A percentile compares a stretch with the other conserved stretches of the same genome.
phyloP scores from a whole-genome alignment of 2,329 filamentous ascomycete species.

The Paecilomyces sp. region DNA sequence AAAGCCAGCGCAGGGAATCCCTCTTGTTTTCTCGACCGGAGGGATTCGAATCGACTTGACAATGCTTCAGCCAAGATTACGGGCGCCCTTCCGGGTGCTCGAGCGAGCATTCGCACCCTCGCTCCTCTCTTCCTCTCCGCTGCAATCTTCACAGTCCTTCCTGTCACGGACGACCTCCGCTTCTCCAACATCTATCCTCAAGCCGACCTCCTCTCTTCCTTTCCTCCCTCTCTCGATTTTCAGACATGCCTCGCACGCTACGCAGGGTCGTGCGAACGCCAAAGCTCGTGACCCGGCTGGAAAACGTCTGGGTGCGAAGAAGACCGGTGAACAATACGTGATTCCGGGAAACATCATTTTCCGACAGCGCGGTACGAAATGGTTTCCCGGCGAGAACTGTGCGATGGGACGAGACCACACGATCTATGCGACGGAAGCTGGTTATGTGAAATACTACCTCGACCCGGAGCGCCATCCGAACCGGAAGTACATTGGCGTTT shows the following conservation, averaged over 20 bases:
- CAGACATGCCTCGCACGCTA: constrained; percentile 57
- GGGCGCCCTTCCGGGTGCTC: constrained; percentile 30
- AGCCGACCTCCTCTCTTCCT: constrained; percentile 21
- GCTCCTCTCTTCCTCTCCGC: constrained; percentile 19
- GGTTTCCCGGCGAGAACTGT: constrained; percentile 93
- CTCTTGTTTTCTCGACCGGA: neutral
- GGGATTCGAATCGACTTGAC: constrained; percentile 1
- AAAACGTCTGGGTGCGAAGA: constrained; percentile 92
- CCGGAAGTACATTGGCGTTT: constrained; percentile 89
- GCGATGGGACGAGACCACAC: constrained; percentile 95
- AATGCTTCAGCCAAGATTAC: constrained; percentile 39
- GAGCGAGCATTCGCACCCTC: constrained; percentile 28
- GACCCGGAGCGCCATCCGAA: constrained; percentile 77
- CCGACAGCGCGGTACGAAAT: constrained; percentile 88
- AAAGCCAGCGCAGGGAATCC: neutral
- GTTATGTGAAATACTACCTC: constrained; percentile 95
- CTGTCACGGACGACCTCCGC: constrained; percentile 20
- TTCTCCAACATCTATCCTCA: constrained; percentile 14
- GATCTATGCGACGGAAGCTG: constrained; percentile 75
- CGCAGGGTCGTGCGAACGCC: constrained; percentile 59
- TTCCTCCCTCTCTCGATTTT: constrained; percentile 39
- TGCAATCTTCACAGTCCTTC: constrained; percentile 19
- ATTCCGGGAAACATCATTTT: constrained; percentile 97
- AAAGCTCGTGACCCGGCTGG: constrained; percentile 62
- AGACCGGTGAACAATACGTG: constrained; percentile 85